Conservation (phyloP, 805 yeast genomes). For the Tetrapisispora pingtungensis region DNA sequence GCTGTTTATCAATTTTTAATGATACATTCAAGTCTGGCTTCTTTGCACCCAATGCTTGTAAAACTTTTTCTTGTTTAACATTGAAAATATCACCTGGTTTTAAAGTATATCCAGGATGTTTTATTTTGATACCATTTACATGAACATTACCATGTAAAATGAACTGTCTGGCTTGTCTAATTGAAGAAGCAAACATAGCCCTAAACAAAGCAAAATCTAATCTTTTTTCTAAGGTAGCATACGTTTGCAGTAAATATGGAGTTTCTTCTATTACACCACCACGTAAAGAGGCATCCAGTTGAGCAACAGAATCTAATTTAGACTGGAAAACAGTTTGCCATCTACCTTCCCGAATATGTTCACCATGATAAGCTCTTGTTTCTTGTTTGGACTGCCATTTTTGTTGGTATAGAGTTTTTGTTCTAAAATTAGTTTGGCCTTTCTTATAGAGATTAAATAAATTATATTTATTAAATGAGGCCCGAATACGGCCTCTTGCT, state of each 20-base stretch:
- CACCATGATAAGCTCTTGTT: constrained; percentile 93
- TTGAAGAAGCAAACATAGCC: constrained; percentile 84
- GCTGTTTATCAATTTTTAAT: constrained; percentile 57
- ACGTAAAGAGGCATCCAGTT: constrained; percentile 68
- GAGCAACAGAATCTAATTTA: constrained; percentile 76
- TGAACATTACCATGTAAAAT: constrained; percentile 69
- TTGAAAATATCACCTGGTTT: constrained; percentile 79
- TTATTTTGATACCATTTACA: constrained; percentile 74
- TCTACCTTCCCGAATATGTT: constrained; percentile 74
- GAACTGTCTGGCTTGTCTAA: constrained; percentile 88
- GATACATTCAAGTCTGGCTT: constrained; percentile 71
- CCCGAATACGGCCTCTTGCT: constrained; percentile 65
- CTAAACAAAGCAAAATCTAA: constrained; percentile 85
- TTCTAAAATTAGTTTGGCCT: constrained; percentile 41
- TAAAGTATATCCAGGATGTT: constrained; percentile 69
- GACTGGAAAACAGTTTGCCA: constrained; percentile 63
- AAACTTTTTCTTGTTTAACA: constrained; percentile 77
- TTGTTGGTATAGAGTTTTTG: constrained; percentile 76
- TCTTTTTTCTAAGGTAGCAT: constrained; percentile 77
- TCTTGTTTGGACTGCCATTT: constrained; percentile 88
- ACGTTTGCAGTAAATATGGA: constrained; percentile 83
- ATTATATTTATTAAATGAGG: constrained; percentile 87
- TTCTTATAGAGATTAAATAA: constrained; percentile 81
- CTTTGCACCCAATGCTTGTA: constrained; percentile 71
- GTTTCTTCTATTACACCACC: constrained; percentile 41